Evolutionary conservation across 768 basidiomycete species (phyloP), one percentile per base, ranked within the genome.

Genomic region (Xerocomellus dryophilus): DNA sequence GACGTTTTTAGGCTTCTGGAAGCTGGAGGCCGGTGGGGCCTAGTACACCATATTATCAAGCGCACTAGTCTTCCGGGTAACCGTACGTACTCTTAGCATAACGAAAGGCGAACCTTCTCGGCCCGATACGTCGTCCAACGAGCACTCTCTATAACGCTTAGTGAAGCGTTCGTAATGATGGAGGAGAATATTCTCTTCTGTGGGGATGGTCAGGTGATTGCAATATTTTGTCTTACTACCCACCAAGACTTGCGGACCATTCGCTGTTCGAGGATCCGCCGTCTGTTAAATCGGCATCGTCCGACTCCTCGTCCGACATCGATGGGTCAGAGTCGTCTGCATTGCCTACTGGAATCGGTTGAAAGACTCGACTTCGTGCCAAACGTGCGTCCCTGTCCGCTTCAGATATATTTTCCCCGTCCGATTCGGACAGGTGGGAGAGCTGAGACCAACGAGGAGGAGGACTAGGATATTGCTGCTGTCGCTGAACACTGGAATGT

Each of bases 271-370:
- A 71, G 10, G 73, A 70, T 43, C 53, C 59, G 7, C 68, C 73
- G 43, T 86, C 85, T 2, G 83, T 86, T 45, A 88, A 64, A 62
- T 86, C 86, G 21, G 81, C 83, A 58, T 88, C 73, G 59, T 92
- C 91, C 3, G 90, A 92, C 68, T 93, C 90, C 58, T 91, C 90
- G 46, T 83, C 86, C 9, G 81, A 82, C 62, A 84, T 76, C 49
- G 74, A 77, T 17, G 72, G 72, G 44, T 84, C 73, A 18, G 77
- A 80, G 7, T 80, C 78, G 23, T 77, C 66, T 18, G 51, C 40
- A 31, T 51, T 42, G 23, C 35, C 25, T 43, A 49, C 41, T 17
- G 43, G 31, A 18, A 65, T 57, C 11, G 73, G 71, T 43, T 71
- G 78, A 5, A 77, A 66, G 11, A 81, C 75, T 21, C 86, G 82